Conservation (phyloP, 2,329 filamentous ascomycete genomes). For the Fusarium sp. region DNA sequence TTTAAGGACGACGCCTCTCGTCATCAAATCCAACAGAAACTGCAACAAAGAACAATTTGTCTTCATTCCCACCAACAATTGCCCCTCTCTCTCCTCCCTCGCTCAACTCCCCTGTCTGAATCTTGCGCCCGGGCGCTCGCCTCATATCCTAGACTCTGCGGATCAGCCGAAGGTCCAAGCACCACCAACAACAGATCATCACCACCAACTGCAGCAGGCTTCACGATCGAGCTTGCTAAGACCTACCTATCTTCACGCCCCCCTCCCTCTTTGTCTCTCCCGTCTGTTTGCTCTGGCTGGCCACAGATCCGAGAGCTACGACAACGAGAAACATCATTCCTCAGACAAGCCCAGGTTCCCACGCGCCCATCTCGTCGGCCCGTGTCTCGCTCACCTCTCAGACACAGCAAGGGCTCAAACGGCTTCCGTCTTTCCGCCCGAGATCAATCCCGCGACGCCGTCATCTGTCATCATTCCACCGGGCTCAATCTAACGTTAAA, state of each 20-base stretch:
- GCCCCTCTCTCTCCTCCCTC: not conserved
- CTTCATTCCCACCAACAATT: constrained; percentile 1
- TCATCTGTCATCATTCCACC: constrained; percentile 33
- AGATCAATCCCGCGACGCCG: constrained; percentile 18
- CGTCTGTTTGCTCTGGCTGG: not conserved
- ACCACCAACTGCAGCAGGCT: constrained; percentile 12
- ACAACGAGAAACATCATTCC: constrained; percentile 27
- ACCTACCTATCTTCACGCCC: constrained; percentile 3
- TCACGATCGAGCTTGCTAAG: not conserved
- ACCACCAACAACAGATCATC: constrained; percentile 25
- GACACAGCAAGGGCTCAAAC: constrained; percentile 15
- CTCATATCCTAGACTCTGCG: constrained; percentile 16
- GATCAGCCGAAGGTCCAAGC: constrained; percentile 32
- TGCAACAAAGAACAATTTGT: constrained; percentile 6
- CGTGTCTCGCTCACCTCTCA: constrained; percentile 30
- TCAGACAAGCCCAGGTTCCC: constrained; percentile 14
- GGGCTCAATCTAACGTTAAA: constrained; percentile 14
- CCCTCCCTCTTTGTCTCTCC: not conserved
- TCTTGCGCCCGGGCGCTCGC: constrained; percentile 11
- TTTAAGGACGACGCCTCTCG: constrained; percentile 23
- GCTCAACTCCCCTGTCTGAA: not conserved
- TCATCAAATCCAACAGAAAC: constrained; percentile 16
- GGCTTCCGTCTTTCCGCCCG: constrained; percentile 15
- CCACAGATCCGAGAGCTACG: not conserved
- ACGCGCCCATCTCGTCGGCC: constrained; percentile 30